Base-by-base conservation (phyloP, 2,329 filamentous ascomycete genomes). In the Rugonectria rugulosa region DNA sequence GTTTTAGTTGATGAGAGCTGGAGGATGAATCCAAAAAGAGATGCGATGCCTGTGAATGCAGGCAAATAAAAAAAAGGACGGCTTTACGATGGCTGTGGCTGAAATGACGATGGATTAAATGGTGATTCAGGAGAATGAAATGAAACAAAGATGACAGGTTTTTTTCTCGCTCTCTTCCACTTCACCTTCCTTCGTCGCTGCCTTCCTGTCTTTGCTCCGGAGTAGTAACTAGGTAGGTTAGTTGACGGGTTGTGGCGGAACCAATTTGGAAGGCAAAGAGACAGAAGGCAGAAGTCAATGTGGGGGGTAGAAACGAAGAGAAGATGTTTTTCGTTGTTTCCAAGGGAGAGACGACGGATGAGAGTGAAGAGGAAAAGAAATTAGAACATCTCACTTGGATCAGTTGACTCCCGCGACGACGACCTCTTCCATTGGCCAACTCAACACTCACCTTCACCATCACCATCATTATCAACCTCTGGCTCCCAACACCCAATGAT, bases 401-500 rank as follows among this genome's bases (percentile, higher is more conserved):
- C 53, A 64, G 60, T 62, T 64, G 59, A 61, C 57, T 61, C 40
- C 53, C 27, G 27, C 51, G n/a, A 20, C 34, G 12, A 14, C 27
- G 24, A 17, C 10, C 29, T 34, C 14, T 23, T 44, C 36, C 43
- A 57, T 58, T 55, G 51, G 51, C 42, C 50, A 44, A 38, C 43
- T 44, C 42, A 56, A 56, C 53, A 37, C 38, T 38, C 32, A n/a
- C n/a, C n/a, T n/a, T n/a, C n/a, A n/a, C n/a, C n/a, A n/a, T n/a
- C n/a, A n/a, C n/a, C n/a, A n/a, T n/a, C n/a, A n/a, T n/a, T n/a
- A n/a, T n/a, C n/a, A n/a, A n/a, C n/a, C n/a, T n/a, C n/a, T n/a
- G n/a, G n/a, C n/a, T n/a, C n/a, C n/a, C n/a, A n/a, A n/a, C n/a
- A n/a, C n/a, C n/a, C n/a, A n/a, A n/a, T n/a, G n/a, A n/a, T n/a